Percentiles rank a stretch among this genome's conserved stretches.
phyloP scores from a whole-genome alignment of 2,329 filamentous ascomycete genomes.

The Eurotiales sp. region DNA sequence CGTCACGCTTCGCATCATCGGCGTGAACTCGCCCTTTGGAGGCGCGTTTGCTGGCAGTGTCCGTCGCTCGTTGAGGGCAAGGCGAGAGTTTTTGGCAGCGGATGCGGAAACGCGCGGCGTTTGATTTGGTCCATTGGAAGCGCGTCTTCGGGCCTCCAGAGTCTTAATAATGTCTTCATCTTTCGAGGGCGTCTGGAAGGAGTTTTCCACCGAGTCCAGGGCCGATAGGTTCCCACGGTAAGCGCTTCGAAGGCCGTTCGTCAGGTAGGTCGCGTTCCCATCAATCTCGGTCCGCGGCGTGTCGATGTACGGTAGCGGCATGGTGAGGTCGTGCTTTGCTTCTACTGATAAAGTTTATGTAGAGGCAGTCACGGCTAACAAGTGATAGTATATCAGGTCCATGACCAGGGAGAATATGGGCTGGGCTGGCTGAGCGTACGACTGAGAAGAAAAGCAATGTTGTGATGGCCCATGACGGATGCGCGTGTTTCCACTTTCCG shows the following conservation, averaged over 20 bases:
- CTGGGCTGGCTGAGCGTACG: too few relatives aligned
- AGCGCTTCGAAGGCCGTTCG: constrained; percentile 57
- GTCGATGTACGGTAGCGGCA: constrained; percentile 70
- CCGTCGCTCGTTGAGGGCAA: constrained; percentile 63
- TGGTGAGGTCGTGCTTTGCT: constrained; percentile 38
- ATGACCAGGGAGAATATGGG: constrained; percentile 19
- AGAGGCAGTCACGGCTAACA: constrained; percentile 1
- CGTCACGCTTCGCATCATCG: constrained; percentile 76
- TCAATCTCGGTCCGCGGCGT: constrained; percentile 76
- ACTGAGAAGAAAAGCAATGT: too few relatives aligned
- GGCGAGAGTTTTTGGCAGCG: constrained; percentile 37
- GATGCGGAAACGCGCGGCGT: constrained; percentile 67
- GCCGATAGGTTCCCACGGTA: constrained; percentile 39
- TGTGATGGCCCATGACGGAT: too few relatives aligned
- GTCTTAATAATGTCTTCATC: constrained; percentile 72
- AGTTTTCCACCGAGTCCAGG: constrained; percentile 82
- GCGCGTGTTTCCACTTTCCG: constrained; percentile 16
- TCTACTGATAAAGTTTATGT: constrained; percentile 15
- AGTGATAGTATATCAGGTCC: constrained; percentile 11
- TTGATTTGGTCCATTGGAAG: constrained; percentile 56
- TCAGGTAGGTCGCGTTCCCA: constrained; percentile 79
- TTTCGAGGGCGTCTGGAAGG: constrained; percentile 77
- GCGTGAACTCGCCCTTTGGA: constrained; percentile 77
- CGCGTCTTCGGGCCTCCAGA: constrained; percentile 61
- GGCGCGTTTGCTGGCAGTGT: constrained; percentile 62